phyloP scores from a whole-genome alignment of 2,329 filamentous ascomycete species.

The Fusarium zealandicum region DNA sequence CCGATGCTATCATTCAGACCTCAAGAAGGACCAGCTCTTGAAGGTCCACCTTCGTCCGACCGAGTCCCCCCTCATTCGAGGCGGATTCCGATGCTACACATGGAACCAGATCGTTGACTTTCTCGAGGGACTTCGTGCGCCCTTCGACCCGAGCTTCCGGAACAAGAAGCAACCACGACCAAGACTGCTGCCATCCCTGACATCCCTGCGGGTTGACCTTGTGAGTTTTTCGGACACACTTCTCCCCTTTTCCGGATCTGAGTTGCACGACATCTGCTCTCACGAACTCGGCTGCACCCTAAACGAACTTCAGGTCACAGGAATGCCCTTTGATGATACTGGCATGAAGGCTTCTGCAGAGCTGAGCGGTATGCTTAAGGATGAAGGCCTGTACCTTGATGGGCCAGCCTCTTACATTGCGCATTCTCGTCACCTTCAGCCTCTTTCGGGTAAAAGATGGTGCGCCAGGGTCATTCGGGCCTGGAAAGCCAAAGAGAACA shows the following conservation, averaged over 20 bases:
- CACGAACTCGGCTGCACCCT: slow-evolving; percentile 62
- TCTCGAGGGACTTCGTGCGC: slow-evolving; percentile 58
- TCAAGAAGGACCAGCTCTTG: slow-evolving; percentile 53
- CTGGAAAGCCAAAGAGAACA: slow-evolving; percentile 45
- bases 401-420: slow-evolving; percentile 54
- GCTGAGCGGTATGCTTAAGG: slow-evolving; percentile 59
- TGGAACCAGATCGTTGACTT: slow-evolving; percentile 64
- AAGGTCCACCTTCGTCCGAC: slow-evolving; percentile 53
- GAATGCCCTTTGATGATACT: slow-evolving; percentile 57
- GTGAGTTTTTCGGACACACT: slow-evolving; percentile 61
- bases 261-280: slow-evolving; percentile 60
- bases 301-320: slow-evolving; percentile 61
- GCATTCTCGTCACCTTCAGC: slow-evolving; percentile 49
- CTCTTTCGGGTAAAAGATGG: slow-evolving; percentile 51
- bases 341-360: slow-evolving; percentile 57
- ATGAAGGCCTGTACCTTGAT: slow-evolving; percentile 60
- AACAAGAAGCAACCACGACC: slow-evolving; percentile 48
- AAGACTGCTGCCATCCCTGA: slow-evolving; percentile 56
- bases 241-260: slow-evolving; percentile 54
- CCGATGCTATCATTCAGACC: slow-evolving; percentile 52
- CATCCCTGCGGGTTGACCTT: slow-evolving; percentile 59
- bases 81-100: slow-evolving; percentile 62
- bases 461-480: slow-evolving; percentile 56
- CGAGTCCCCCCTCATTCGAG: slow-evolving; percentile 56
- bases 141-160: slow-evolving; percentile 53